Conservation (phyloP, 2,329 filamentous ascomycete species). For the Chaetomiaceae sp. region DNA sequence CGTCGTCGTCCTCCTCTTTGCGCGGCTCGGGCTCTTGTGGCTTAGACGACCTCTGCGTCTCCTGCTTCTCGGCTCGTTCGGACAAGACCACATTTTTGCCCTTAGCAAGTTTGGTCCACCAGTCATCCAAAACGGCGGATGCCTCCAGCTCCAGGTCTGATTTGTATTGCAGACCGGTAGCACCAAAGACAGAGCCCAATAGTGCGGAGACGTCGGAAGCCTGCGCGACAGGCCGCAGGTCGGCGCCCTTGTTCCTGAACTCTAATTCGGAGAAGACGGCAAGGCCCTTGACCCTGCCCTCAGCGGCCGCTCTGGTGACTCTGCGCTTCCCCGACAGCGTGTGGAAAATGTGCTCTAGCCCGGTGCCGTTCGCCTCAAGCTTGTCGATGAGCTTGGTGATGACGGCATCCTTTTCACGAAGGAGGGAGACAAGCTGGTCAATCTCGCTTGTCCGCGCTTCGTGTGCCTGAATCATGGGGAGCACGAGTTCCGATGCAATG, state of each 20-base stretch:
- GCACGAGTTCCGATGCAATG: conserved; percentile 43
- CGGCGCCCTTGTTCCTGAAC: conserved; percentile 31
- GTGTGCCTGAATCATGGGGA: conserved; percentile 46
- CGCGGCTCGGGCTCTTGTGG: conserved; percentile 15
- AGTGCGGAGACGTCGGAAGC: conserved; percentile 33
- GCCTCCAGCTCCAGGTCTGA: conserved; percentile 28
- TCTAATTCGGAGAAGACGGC: conserved; percentile 39
- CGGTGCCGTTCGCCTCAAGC: conserved; percentile 44
- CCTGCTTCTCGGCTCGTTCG: conserved; percentile 15
- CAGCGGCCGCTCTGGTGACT: conserved; percentile 38
- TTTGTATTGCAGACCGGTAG: conserved; percentile 28
- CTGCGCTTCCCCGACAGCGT: conserved; percentile 43
- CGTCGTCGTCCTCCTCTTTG: conserved; percentile 39
- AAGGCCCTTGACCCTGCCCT: conserved; percentile 46
- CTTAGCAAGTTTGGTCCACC: conserved; percentile 42
- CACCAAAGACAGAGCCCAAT: conserved; percentile 38
- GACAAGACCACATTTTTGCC: conserved; percentile 25
- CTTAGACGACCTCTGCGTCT: conserved; percentile 12
- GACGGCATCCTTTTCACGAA: conserved; percentile 47
- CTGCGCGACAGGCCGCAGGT: conserved; percentile 18
- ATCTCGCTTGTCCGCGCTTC: conserved; percentile 36
- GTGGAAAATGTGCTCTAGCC: conserved; percentile 49
- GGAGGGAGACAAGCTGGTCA: conserved; percentile 36
- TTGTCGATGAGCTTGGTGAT: conserved; percentile 48
- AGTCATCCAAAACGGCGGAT: conserved; percentile 37